Base-by-base conservation (phyloP, 2,329 filamentous ascomycete species). In the Mycosphaerella sp. region DNA sequence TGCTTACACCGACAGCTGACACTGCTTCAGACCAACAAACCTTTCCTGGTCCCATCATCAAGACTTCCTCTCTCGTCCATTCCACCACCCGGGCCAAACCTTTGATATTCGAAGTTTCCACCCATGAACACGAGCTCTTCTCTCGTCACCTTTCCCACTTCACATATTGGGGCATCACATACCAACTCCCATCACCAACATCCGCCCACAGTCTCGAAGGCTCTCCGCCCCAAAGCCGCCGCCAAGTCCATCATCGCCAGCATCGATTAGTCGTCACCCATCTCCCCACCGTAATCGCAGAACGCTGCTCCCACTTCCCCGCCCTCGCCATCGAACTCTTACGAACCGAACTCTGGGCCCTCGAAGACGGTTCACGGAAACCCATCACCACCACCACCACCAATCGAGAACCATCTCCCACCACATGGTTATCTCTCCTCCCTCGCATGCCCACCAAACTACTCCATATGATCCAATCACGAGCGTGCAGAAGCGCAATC, bases 401-500 rank as follows among this genome's bases (percentile, higher is more conserved):
- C 31, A 17, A 6, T 8, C 21, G 7, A 23, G 38, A 23, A 34
- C 8, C 10, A 32, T 26, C 38, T 45, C 10, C 32, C 26, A 12
- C 39, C 51, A 47, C 2, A 42, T 57, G 60, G 60, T 36, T 62
- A 10, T 39, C 44, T 12, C 45, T 59, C 6, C 48, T 62, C 4
- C 58, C 60, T 2, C 43, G 53, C 21, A 52, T 60, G 11, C 60
- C 60, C 40, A 14, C 39, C 3, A 53, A 53, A 21, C 34, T 97
- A 10, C 63, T 95, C 3, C 87, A 95, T 31, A 72, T 92, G 66
- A 72, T 92, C 4, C 85, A 89, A 64, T 90, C 86, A 0, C 79
- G 86, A 52, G 82, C 88, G 1, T 93, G 88, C 64, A 78, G 87
- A 50, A 88, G 86, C 36, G 87, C 89, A 2, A 83, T 93, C 67